Base-by-base conservation (phyloP, 768 basidiomycete genomes). In the Russula dissimulans region DNA sequence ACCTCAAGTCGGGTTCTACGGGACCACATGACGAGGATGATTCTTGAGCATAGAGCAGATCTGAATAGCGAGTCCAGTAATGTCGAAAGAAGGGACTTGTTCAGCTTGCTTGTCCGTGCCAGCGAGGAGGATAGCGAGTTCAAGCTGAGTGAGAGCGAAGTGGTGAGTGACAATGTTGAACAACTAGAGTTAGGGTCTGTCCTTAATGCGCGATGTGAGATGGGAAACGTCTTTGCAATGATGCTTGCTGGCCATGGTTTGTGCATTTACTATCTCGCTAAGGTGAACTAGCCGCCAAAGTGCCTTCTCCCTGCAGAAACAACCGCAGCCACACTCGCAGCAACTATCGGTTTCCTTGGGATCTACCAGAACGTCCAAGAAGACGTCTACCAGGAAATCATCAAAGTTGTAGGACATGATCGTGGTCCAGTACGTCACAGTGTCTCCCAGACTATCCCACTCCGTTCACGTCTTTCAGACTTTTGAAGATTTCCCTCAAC, bases 291-390 rank as follows among this genome's bases (percentile, higher is more conserved):
- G 10, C 4, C 8, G 39, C 22, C 39, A 15, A 26, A 39, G 22
- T 3, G 3, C 22, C 11, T 18, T 49, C 1, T 8, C 22, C 22
- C 22, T 26, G 22, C 62, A 74, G 73, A 74, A 52, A 74, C 73
- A 1, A 76, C 71, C 3, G 64, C 72, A 18, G 66, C 69, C 15
- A 69, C 65, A 11, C 63, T 75, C 26, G 70, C 72, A 15, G 74
- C 71, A 4, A 70, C 72, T 4, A 61, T 73, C 38, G 75, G 67
- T 1, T 68, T 67, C 51, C 66, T 74, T 17, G 69, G 72, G 34
- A 42, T 71, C 32, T 54, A 75, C 58, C 62, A 63, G 8, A 59
- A 63, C 5, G 56, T 73, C 11, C 74, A 75, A 57, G 69, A 74
- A 3, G 70, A 74, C 31, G 67, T 70, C n/a, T 69, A 71, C 46